Percentiles rank a stretch among this genome's conserved stretches.
Conservation (phyloP, 108 stramenopile genomes). For the Tribonema minus region DNA sequence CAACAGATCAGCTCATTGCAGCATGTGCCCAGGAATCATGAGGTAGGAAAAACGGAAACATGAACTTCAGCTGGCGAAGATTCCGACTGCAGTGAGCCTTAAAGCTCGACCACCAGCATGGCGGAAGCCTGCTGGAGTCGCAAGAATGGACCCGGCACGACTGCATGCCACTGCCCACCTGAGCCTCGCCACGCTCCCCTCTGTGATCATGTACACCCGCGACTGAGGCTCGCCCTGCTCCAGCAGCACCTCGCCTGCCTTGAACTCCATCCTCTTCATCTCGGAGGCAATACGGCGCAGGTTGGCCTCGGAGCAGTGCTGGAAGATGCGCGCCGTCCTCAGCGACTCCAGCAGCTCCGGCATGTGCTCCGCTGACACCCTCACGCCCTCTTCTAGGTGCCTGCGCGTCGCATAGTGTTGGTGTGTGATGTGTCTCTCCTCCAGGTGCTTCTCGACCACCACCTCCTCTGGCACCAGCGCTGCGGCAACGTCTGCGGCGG, state of each 20-base stretch:
- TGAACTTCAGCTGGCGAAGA: too few species aligned
- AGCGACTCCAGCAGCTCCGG: neutral
- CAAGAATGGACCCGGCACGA: neutral
- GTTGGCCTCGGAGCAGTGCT: neutral
- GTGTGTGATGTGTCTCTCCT: neutral
- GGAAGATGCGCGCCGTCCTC: neutral
- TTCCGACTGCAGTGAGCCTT: too few species aligned
- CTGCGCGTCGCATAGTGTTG: neutral
- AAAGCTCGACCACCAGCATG: neutral
- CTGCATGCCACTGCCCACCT: neutral
- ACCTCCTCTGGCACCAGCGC: too few species aligned
- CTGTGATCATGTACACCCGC: slow-evolving; percentile 45
- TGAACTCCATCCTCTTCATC: neutral
- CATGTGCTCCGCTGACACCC: neutral
- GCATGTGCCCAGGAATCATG: too few species aligned
- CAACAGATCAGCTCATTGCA: too few species aligned
- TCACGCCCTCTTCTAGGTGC: neutral
- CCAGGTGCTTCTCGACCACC: too few species aligned
- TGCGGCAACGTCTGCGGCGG: too few species aligned
- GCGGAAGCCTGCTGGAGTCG: neutral
- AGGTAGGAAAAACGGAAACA: too few species aligned
- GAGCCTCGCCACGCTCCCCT: slow-evolving; percentile 48
- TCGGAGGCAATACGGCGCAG: neutral
- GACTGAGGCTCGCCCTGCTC: slow-evolving; percentile 49
- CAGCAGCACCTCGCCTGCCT: slow-evolving; percentile 35